Percentiles rank a stretch among this genome's conserved stretches.
phyloP scores from a whole-genome alignment of 78 protist species.

The Dictyostelium discoideum region dicty_2.7 NC_007089.4:6263001-6263500 shows the following conservation, averaged over 20 bases:
- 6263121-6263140: neutral
- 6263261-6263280: constrained; percentile 74
- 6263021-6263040: constrained; percentile 47
- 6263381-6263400: constrained; percentile 54
- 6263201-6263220: constrained; percentile 56
- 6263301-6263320: constrained; percentile 62
- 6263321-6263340: constrained; percentile 59
- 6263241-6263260: constrained; percentile 36
- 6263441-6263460: constrained; percentile 46
- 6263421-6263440: constrained; percentile 51
- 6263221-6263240: constrained; percentile 10
- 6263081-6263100: constrained; percentile 46
- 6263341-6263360: constrained; percentile 60
- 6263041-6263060: constrained; percentile 56
- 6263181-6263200: neutral
- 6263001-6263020: constrained; percentile 30
- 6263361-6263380: constrained; percentile 56
- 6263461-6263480: constrained; percentile 49
- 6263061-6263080: constrained; percentile 6
- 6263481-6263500: neutral
- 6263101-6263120: neutral
- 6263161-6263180: neutral
- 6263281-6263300: constrained; percentile 59
- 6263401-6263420: constrained; percentile 43
- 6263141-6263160: neutral